phyloP scores from a whole-genome alignment of 1,284 basidiomycete species.

The Rhizoctonia solani region DNA sequence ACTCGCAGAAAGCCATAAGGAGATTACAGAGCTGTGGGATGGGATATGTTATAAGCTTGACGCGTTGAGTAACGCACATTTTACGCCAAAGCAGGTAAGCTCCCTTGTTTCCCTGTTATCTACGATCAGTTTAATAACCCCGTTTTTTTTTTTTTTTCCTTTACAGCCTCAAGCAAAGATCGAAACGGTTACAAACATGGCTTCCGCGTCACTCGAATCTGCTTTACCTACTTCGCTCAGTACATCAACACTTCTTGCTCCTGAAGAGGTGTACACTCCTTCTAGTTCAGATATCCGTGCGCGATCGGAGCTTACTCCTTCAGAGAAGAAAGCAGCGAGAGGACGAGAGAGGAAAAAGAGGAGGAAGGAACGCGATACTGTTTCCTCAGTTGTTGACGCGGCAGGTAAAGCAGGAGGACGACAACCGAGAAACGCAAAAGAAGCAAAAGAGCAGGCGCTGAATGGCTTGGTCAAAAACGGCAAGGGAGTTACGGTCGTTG shows the following conservation, averaged over 20 bases:
- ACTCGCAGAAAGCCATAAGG: constrained; percentile 85
- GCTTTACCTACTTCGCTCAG: constrained; percentile 85
- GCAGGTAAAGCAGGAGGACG: constrained; percentile 49
- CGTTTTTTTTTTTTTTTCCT: constrained; percentile 6
- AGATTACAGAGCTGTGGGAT: constrained; percentile 83
- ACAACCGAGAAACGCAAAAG: constrained; percentile 56
- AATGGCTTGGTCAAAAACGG: constrained; percentile 80
- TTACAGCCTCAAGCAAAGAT: constrained; percentile 86
- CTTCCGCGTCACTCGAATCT: constrained; percentile 87
- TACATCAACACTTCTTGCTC: constrained; percentile 82
- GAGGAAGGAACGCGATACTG: constrained; percentile 69
- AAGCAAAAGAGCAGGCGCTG: constrained; percentile 81
- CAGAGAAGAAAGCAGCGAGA: constrained; percentile 76
- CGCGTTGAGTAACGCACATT: constrained; percentile 93
- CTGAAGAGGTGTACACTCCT: constrained; percentile 83
- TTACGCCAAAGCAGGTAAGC: constrained; percentile 88
- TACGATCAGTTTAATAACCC: constrained; percentile 25
- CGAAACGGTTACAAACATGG: constrained; percentile 81
- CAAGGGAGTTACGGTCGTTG: constrained; percentile 85
- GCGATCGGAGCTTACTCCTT: constrained; percentile 81
- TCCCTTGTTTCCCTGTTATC: constrained; percentile 7
- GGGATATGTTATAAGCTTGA: constrained; percentile 88
- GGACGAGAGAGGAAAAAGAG: constrained; percentile 76
- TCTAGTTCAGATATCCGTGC: constrained; percentile 61
- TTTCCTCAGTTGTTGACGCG: constrained; percentile 65